A percentile compares a stretch with the other conserved stretches of the same genome.
Conservation (phyloP, 805 yeast species). For the Metschnikowia borealis region DNA sequence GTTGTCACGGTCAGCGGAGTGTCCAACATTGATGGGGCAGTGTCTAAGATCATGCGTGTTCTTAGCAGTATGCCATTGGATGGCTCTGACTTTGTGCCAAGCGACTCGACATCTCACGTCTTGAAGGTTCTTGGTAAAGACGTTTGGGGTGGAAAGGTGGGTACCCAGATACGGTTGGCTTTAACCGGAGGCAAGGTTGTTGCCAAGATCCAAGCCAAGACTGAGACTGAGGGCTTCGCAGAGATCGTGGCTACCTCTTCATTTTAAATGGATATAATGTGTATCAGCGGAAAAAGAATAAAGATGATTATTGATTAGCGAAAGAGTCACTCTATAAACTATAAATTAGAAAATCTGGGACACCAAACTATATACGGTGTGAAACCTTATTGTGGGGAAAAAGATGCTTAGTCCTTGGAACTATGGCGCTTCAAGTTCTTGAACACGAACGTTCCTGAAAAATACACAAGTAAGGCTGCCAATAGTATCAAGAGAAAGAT, state of each 20-base stretch:
- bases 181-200: constrained; percentile 53
- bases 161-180: constrained; percentile 47
- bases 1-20: constrained; percentile 59
- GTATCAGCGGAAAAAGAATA: constrained; percentile 1
- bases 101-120: constrained; percentile 59
- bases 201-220: constrained; percentile 52
- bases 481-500: constrained; percentile 52
- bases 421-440: constrained; percentile 9
- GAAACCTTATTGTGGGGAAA: not conserved
- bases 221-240: constrained; percentile 37
- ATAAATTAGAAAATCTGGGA: too few relatives aligned
- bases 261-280: not conserved
- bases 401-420: not conserved
- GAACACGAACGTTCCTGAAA: constrained; percentile 37
- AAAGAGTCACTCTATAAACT: too few relatives aligned
- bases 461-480: constrained; percentile 41
- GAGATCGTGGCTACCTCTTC: constrained; percentile 14
- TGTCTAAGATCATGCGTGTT: constrained; percentile 46
- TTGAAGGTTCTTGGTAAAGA: constrained; percentile 83
- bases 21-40: constrained; percentile 37
- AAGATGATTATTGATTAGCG: not conserved
- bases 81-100: constrained; percentile 61
- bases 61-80: constrained; percentile 63
- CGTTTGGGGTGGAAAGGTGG: constrained; percentile 55
- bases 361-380: too few relatives aligned